These are phyloP conservation scores for Linnemannia elongata DNA, from an alignment of 192 early-diverging fungal genomes.

Conservation along the genomic window DNA sequence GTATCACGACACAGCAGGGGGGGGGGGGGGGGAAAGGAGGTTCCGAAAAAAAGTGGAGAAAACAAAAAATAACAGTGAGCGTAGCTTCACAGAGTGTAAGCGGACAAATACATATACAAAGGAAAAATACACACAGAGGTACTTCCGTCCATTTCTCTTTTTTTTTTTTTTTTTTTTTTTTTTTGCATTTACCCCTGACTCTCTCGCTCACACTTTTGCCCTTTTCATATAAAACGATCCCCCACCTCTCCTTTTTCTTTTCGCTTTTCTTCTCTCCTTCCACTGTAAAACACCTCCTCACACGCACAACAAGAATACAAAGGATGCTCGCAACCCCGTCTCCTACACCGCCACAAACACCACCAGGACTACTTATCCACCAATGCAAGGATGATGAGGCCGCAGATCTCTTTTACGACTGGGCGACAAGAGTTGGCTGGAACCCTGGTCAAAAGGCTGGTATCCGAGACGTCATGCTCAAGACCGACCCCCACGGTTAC, in stretches of 20 bases:
- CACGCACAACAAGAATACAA: too few species aligned
- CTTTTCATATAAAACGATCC: neutral
- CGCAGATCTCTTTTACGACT: slow-evolving; percentile 4
- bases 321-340: neutral
- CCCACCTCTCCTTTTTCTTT: neutral
- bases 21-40: too few species aligned
- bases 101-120: too few species aligned
- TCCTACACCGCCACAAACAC: neutral
- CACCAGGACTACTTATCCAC: neutral
- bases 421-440: slow-evolving; percentile 6
- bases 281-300: too few species aligned
- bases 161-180: neutral
- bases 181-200: neutral
- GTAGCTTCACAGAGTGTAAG: too few species aligned
- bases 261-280: neutral
- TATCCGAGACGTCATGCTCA: neutral
- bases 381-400: neutral
- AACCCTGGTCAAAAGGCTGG: neutral
- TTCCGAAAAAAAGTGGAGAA: too few species aligned
- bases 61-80: too few species aligned
- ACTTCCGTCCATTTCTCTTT: too few species aligned
- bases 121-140: too few species aligned
- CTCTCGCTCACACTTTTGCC: neutral
- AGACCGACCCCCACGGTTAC: slow-evolving; percentile 7
- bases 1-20: too few species aligned